Base-by-base conservation (phyloP, 2,329 filamentous ascomycete genomes). In the Fusarium sp. region DNA sequence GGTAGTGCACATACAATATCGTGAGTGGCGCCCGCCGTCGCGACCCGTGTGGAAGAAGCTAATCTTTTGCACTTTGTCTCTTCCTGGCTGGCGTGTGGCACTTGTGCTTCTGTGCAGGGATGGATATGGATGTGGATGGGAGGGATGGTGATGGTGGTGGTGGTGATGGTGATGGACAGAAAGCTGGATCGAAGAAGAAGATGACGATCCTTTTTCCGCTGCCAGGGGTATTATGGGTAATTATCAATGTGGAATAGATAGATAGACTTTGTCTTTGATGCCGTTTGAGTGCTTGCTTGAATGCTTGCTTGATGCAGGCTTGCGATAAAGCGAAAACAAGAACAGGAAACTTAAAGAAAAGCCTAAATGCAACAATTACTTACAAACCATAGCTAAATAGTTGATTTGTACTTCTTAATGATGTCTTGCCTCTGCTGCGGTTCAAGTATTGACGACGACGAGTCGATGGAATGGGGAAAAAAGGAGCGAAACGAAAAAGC, bases 321-420 rank as follows among this genome's bases (percentile, higher is more conserved):
- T 31, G 28, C 28, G 28, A 31, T 7, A 24, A 67, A 38, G 31
- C 26, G 33, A 7, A 28, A 22, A 33, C 14, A 33, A 22, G 28
- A 34, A 28, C 22, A 53, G 26, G n/a, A 39, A 26, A 28, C 39
- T 54, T 14, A 38, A 46, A n/a, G 19, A 52, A 68, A 64, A 65
- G 49, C 33, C 36, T 43, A 43, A 62, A 47, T 46, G 42, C 22
- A 53, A 33, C 40, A 36, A 40, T 63, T 51, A 70, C 67, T 71
- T 46, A 70, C 67, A 65, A 56, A 71, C 67, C 67, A 70, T 70
- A 55, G 28, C 42, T 51, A 51, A 53, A 39, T 47, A 28, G n/a
- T 43, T 49, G 49, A 47, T 36, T 19, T 42, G 5, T 45, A 3
- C 15, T 51, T 31, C 19, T 46, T 15, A 36, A 39, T 36, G n/a